Conservation (phyloP, 2,329 filamentous ascomycete species). For the Sphaceloma murrayae region DNA sequence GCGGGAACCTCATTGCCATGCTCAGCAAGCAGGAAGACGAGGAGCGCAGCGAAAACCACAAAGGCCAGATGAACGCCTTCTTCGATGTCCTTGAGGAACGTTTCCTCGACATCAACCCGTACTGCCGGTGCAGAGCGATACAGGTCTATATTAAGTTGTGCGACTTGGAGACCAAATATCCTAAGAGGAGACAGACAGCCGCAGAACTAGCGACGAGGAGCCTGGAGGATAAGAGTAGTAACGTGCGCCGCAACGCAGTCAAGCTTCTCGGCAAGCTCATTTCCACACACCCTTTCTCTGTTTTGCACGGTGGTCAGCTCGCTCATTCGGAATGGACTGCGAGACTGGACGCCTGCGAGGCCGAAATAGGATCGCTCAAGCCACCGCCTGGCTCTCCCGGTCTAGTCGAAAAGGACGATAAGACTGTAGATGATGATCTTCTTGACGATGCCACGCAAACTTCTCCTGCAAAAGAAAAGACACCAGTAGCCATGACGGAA, state of each 20-base stretch:
- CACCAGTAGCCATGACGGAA: constrained; percentile 55
- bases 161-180: constrained; percentile 91
- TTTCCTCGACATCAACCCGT: constrained; percentile 93
- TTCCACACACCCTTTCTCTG: constrained; percentile 86
- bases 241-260: constrained; percentile 89
- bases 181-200: constrained; percentile 78
- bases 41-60: constrained; percentile 84
- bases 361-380: constrained; percentile 69
- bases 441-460: constrained; percentile 83
- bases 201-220: constrained; percentile 81
- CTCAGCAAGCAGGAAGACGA: constrained; percentile 70
- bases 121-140: constrained; percentile 81
- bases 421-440: constrained; percentile 64
- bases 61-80: constrained; percentile 90
- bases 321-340: constrained; percentile 76
- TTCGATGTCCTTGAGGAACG: constrained; percentile 95
- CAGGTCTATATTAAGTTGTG: constrained; percentile 90
- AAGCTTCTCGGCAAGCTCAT: constrained; percentile 82
- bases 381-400: constrained; percentile 70
- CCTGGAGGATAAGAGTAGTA: constrained; percentile 95
- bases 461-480: constrained; percentile 50
- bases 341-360: constrained; percentile 71
- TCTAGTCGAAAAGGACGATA: constrained; percentile 54
- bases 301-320: constrained; percentile 81
- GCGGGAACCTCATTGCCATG: constrained; percentile 86